These are phyloP conservation scores for Marvania coccoides DNA, from an alignment of 139 green algal species.

Conservation along the genomic window DNA sequence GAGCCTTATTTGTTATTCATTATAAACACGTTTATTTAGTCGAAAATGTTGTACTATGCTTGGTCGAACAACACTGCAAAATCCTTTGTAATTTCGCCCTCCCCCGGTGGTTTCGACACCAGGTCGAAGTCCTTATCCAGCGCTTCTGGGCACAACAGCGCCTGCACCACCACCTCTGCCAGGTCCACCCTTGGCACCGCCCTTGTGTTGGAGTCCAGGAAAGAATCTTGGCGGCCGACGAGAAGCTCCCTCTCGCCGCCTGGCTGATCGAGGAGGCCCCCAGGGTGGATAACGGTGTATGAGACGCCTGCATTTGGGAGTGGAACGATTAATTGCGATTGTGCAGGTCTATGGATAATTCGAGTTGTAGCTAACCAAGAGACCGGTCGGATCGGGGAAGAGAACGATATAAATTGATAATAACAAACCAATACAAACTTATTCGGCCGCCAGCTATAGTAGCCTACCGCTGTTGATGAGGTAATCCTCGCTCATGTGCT, in stretches of 20 bases:
- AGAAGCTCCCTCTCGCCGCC: slow-evolving; percentile 23
- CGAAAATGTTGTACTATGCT: no score
- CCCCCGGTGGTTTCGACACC: slow-evolving; percentile 3
- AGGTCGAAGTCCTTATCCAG: slow-evolving; percentile 40
- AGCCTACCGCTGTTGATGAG: background rate
- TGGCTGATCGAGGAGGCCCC: slow-evolving; percentile 12
- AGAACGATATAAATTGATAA: no score
- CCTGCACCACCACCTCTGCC: slow-evolving; percentile 15
- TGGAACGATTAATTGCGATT: background rate
- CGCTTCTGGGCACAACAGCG: slow-evolving; percentile 15
- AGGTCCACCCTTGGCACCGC: slow-evolving; percentile 13
- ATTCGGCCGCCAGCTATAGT: no score
- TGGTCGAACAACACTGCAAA: slow-evolving; percentile 2
- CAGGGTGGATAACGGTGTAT: slow-evolving; percentile 29
- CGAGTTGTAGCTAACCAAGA: no score
- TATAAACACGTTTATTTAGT: no score
- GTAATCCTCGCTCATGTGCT: slow-evolving; percentile 25
- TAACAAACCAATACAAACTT: no score
- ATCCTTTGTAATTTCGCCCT: slow-evolving; percentile 1
- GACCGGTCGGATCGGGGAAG: no score
- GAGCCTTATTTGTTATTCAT: no score
- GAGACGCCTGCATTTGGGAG: slow-evolving; percentile 16
- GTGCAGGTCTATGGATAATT: background rate
- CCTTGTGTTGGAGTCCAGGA: slow-evolving; percentile 7
- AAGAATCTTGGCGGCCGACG: slow-evolving; percentile 32